These are phyloP conservation scores for Trapa bicornis DNA, from an alignment of 345 rosid species.

Conservation along the genomic window DNA sequence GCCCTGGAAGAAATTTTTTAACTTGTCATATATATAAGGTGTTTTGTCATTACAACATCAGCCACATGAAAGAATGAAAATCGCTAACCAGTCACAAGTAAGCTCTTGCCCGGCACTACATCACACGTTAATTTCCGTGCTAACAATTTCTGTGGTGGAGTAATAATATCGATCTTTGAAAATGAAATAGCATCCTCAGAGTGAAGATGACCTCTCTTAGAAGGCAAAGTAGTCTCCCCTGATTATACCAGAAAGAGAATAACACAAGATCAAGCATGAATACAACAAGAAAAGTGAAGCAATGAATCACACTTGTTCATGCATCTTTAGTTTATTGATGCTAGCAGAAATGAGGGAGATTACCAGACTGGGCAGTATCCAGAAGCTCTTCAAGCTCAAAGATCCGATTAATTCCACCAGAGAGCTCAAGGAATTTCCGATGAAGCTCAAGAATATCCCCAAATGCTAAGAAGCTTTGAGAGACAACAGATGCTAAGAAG, in stretches of 20 bases:
- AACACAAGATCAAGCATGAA: not conserved
- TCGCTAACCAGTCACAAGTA: conserved; percentile 87
- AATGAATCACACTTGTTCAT: not conserved
- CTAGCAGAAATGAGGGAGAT: not conserved
- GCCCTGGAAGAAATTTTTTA: conserved; percentile 36
- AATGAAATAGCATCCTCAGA: conserved; percentile 56
- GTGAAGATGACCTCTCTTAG: conserved; percentile 21
- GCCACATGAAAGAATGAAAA: not conserved
- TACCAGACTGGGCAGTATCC: conserved; percentile 80
- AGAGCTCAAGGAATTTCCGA: conserved; percentile 82
- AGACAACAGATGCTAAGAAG: conserved; percentile 91
- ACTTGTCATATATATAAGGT: not conserved
- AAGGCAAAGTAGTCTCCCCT: conserved; percentile 18
- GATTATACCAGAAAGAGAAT: conserved; percentile 23
- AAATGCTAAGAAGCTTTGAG: conserved; percentile 96
- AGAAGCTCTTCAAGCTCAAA: conserved; percentile 96
- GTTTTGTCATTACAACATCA: conserved; percentile 2
- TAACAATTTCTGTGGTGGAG: conserved; percentile 82
- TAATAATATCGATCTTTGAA: conserved; percentile 66
- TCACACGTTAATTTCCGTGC: conserved; percentile 85
- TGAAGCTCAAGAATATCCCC: conserved; percentile 94
- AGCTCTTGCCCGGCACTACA: conserved; percentile 60
- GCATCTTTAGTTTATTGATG: not conserved
- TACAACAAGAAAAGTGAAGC: not conserved
- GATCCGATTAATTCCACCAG: conserved; percentile 78